Conservation (phyloP, 192 early-diverging fungal genomes). For the Funneliformis geosporum region DNA sequence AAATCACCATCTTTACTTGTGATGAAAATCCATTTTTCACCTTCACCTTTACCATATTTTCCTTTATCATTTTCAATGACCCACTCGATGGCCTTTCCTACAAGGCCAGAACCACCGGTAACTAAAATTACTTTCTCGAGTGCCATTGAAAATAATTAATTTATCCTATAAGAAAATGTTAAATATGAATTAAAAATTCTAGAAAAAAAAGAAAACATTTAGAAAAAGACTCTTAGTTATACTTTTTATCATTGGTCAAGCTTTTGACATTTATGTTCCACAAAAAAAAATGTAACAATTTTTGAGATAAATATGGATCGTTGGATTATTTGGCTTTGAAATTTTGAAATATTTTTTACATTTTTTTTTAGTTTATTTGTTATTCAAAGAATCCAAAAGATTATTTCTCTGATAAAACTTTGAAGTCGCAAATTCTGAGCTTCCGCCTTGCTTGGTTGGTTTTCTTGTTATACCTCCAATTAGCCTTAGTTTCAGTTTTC, state of each 20-base stretch:
- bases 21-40: slow-evolving; percentile 74
- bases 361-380: not conserved
- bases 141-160: slow-evolving; percentile 2
- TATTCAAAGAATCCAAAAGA: not conserved
- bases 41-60: slow-evolving; percentile 56
- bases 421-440: not conserved
- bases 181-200: not conserved
- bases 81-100: slow-evolving; percentile 74
- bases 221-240: too few relatives aligned
- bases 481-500: not conserved
- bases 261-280: too few relatives aligned
- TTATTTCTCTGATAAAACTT: not conserved
- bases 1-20: slow-evolving; percentile 79
- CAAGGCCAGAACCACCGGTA: slow-evolving; percentile 77
- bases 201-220: too few relatives aligned
- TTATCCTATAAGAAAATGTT: not conserved
- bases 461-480: not conserved
- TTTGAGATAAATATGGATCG: too few relatives aligned
- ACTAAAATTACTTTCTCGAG: slow-evolving; percentile 64
- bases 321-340: too few relatives aligned
- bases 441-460: slow-evolving; percentile 19
- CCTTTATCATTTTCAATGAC: slow-evolving; percentile 60
- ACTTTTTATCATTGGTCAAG: too few relatives aligned
- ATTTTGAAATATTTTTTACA: too few relatives aligned
- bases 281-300: too few relatives aligned